Evolutionary conservation across 768 basidiomycete genomes (phyloP).

Genomic region (Dentipellis fragilis): DNA sequence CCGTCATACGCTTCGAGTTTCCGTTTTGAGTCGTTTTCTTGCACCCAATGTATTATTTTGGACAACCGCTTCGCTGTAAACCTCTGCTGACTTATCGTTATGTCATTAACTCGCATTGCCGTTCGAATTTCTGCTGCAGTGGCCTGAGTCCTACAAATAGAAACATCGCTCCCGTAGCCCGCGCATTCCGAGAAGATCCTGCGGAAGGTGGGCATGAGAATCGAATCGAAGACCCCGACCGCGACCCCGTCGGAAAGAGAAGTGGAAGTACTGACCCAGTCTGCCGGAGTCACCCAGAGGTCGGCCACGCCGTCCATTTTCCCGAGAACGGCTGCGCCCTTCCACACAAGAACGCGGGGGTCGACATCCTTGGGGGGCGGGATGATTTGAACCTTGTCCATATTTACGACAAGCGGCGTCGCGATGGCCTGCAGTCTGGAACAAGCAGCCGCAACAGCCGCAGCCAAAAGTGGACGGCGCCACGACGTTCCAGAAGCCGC

Average conservation of each 20-base stretch:
- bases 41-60: no score
- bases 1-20: no score
- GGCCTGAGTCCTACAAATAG: constrained; percentile 40
- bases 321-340: constrained; percentile 84
- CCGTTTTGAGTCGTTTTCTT: no score
- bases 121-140: background rate
- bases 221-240: no score
- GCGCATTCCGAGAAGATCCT: constrained; percentile 75
- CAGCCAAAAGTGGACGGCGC: constrained; percentile 1
- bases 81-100: background rate
- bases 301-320: constrained; percentile 88
- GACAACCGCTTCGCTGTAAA: background rate
- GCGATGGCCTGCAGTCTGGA: constrained; percentile 72
- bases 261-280: constrained; percentile 58
- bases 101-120: background rate
- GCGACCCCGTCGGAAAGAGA: background rate
- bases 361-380: constrained; percentile 93
- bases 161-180: constrained; percentile 77
- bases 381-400: constrained; percentile 86
- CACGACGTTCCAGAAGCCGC: background rate
- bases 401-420: constrained; percentile 69
- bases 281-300: constrained; percentile 76
- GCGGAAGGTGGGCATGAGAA: constrained; percentile 6
- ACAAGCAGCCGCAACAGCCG: background rate
- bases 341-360: constrained; percentile 86